phyloP scores from a whole-genome alignment of 2,329 filamentous ascomycete genomes.

The Arthroderma sp. region DNA sequence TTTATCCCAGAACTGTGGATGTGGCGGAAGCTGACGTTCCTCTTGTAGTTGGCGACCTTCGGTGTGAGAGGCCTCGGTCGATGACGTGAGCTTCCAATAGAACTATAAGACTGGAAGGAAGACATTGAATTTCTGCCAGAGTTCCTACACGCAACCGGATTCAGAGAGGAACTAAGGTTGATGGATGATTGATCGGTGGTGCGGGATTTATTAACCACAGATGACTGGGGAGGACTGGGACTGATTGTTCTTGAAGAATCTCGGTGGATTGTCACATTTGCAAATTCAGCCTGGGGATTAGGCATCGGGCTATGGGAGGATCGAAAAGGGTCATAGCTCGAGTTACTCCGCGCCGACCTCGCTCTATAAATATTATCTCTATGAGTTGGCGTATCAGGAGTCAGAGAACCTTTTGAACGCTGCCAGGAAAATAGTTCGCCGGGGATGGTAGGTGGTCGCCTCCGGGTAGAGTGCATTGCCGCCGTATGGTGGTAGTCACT shows the following conservation, averaged over 20 bases:
- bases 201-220: not conserved
- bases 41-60: conserved; percentile 37
- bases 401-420: conserved; percentile 43
- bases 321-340: conserved; percentile 76
- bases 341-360: conserved; percentile 30
- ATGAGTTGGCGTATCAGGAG: conserved; percentile 39
- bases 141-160: conserved; percentile 12
- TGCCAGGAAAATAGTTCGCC: conserved; percentile 23
- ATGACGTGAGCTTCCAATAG: conserved; percentile 35
- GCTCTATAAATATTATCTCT: conserved; percentile 39
- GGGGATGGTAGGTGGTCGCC: conserved; percentile 19
- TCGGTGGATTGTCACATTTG: conserved; percentile 57
- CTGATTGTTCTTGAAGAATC: conserved; percentile 13
- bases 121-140: conserved; percentile 22
- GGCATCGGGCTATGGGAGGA: conserved; percentile 46
- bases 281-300: conserved; percentile 43
- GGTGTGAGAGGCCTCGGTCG: conserved; percentile 28
- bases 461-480: conserved; percentile 20
- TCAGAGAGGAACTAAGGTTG: conserved; percentile 5
- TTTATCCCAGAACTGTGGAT: conserved; percentile 29
- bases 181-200: not conserved
- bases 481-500: conserved; percentile 79
- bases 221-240: not conserved
- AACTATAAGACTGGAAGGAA: conserved; percentile 34
- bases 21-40: conserved; percentile 52